phyloP scores from a whole-genome alignment of 768 basidiomycete genomes.

The Collybia sordida region DNA sequence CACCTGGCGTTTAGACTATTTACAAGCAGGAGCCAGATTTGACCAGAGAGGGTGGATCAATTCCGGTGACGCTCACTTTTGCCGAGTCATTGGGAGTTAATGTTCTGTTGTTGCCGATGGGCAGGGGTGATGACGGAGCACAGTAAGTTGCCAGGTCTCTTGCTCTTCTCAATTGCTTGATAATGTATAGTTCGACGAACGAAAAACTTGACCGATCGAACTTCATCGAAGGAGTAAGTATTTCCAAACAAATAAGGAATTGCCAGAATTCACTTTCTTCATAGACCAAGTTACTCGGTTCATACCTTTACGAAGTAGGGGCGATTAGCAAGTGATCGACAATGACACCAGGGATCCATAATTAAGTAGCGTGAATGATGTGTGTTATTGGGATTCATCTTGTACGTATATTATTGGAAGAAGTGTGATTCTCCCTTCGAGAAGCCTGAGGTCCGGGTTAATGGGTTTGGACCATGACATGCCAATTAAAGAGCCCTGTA shows the following conservation, averaged over 20 bases:
- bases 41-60: constrained; percentile 92
- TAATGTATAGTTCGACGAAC: constrained; percentile 70
- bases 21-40: constrained; percentile 78
- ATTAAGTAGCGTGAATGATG: too few species aligned
- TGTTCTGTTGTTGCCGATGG: constrained; percentile 89
- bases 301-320: constrained; percentile 78
- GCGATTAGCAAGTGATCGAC: constrained; percentile 9
- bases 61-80: constrained; percentile 92
- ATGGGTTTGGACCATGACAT: too few species aligned
- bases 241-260: not conserved
- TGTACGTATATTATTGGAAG: too few species aligned
- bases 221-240: constrained; percentile 79
- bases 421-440: too few species aligned
- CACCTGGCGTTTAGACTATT: constrained; percentile 34
- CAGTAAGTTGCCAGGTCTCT: constrained; percentile 53
- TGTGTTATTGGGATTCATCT: too few species aligned
- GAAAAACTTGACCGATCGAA: constrained; percentile 93
- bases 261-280: constrained; percentile 3
- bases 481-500: too few species aligned
- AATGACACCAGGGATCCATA: too few species aligned
- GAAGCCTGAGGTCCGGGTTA: too few species aligned
- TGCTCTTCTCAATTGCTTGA: not conserved
- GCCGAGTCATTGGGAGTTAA: constrained; percentile 86
- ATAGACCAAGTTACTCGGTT: constrained; percentile 74
- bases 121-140: constrained; percentile 91